Base-by-base conservation (phyloP, 1,139 yeast genomes). In the Pneumocystis wakefieldiae region DNA sequence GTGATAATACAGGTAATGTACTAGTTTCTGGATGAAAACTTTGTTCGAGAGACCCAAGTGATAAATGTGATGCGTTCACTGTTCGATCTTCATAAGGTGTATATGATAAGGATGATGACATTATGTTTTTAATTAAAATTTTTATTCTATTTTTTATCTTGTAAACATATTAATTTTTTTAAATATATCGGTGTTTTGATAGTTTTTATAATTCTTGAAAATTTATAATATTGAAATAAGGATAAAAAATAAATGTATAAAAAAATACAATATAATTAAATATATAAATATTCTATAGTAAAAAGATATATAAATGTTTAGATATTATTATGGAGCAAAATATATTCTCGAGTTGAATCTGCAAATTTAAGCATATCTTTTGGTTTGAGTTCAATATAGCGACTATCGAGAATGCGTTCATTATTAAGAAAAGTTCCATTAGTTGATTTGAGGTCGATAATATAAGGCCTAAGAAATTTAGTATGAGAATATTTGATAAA, bases 371-470 rank as follows among this genome's bases (percentile, higher is more conserved):
- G 64, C n/a, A 78, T 68, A 70, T 83, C 87, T 60, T 78, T 77
- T 61, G 73, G 73, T 62, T 72, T 73, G 61, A 83, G 70, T 69
- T 82, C 83, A 14, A 83, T 74, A 67, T 75, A 83, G 53, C 82
- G 71, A 24, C 77, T 73, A 0, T 73, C 67, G 1, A 84, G 84
- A 0, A 83, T 69, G 36, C 71, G 73, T 6, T 74, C 74, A 15
- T 76, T 80, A 68, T 83, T 82, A 53, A 83, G 69, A 59, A 72
- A 72, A 0, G 85, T 81, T 0, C 85, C 85, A 67, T 81, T 79
- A 2, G 82, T 76, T 1, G 84, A 80, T 28, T 77, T 80, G 36
- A 83, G 70, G 67, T 83, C 86, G 48, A 82, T 77, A 6, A 83
- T 62, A 66, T 80, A 83, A 2, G 81, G 78, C 42, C 70, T 71